Evolutionary conservation across 768 basidiomycete genomes (phyloP), one percentile per base, ranked within the genome.

Genomic region (Baorangia bicolor): DNA sequence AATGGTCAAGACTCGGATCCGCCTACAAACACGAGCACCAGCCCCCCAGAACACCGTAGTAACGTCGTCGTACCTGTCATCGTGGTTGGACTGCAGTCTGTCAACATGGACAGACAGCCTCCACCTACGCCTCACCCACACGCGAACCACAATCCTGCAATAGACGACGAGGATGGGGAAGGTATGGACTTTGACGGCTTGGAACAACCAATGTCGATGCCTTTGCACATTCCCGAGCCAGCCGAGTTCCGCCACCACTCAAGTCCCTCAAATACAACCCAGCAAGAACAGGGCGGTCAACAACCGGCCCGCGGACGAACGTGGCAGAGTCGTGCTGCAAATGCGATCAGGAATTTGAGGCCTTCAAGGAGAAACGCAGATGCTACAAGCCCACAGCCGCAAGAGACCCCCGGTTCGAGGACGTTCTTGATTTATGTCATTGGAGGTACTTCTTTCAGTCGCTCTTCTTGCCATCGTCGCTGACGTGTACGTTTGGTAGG

Each of bases 371-470:
- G 66, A 56, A 61, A 59, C 14, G 53, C 59, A 35, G 61, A 64
- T 12, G 44, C 65, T 33, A 52, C 57, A 27, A 54, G 56, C 35
- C 65, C 68, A n/a, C 65, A 56, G 40, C 55, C 65, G 10, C 63
- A 49, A 43, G 65, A 67, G 35, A 51, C 69, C 2, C 58, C 57
- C 27, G 60, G 66, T 47, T 62, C 58, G 34, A 60, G 91, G 60
- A 94, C 91, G 18, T 94, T 94, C 73, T 77, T 94, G 70, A 93
- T 95, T 53, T 94, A 92, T 73, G 92, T 95, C 57, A 90, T 92
- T 67, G 90, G 90, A 48, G 89, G 88, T 84, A 58, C 47, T 80
- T 70, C 45, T 49, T 34, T 46, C 5, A 18, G 14, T 41, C 10
- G 5, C 25, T 31, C 16, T 21, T 37, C 2, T 23, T 34, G 18